Base-by-base conservation (phyloP, 2,329 filamentous ascomycete genomes). In the Fusarium stilboides region DNA sequence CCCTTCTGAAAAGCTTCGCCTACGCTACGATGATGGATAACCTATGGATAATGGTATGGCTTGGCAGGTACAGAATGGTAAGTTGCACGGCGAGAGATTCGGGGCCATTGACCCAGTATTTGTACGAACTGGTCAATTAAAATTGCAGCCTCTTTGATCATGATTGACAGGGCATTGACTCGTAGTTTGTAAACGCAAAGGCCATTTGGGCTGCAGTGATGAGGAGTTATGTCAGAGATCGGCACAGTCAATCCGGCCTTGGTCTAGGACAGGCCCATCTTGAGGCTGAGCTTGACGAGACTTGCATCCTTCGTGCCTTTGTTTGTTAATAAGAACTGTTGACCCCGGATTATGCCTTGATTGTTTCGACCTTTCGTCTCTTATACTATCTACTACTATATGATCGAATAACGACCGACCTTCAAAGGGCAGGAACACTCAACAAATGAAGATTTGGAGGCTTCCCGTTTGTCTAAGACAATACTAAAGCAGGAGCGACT, bases 281-380 rank as follows among this genome's bases (percentile, higher is more conserved):
- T 24, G 46, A 65, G 62, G 62, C 62, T 65, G 61, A 65, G 62
- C 62, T 58, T 17, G 34, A 60, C 34, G 28, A 42, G 46, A 65
- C 53, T 40, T 65, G 28, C 31, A 65, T 65, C 61, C 62, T 58
- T 60, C 20, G 12, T 59, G 19, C 28, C 36, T 40, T 64, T 58
- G 42, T 40, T 64, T 58, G 52, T 49, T 52, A 53, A 65, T 65
- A 65, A 60, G 62, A 49, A 65, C 19, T 47, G 60, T 47, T 26
- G n/a, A 28, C 47, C 28, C 46, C 52, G 46, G 39, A 31, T 22
- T 40, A 28, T 13, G 34, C 33, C 43, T 33, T 36, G 19, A 37
- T 43, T 31, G 37, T 47, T 20, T 15, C 54, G 37, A 26, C 22
- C 42, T 37, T 57, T 24, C 45, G 31, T 53, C 40, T 31, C 39